Percentiles rank a stretch among this genome's conserved stretches.
These are phyloP conservation scores for Tetratostichococcus sp. DNA, from an alignment of 139 green algal genomes.

Conservation along the genomic window DNA sequence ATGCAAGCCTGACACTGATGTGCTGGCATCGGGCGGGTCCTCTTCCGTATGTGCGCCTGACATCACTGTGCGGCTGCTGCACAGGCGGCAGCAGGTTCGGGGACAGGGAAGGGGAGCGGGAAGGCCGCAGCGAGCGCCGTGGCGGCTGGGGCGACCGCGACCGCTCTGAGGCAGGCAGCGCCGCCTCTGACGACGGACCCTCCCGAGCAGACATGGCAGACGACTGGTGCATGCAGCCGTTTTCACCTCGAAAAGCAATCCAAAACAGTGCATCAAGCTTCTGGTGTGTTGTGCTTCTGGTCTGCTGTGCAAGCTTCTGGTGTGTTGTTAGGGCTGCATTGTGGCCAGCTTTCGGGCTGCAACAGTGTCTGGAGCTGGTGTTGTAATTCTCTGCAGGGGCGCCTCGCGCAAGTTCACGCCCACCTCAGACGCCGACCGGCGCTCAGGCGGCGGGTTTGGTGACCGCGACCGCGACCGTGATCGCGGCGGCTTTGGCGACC, in stretches of 20 bases:
- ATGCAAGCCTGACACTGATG: background rate
- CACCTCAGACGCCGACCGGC: background rate
- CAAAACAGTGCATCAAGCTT: too few species aligned
- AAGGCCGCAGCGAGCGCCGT: constrained; percentile 16
- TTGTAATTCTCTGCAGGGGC: too few species aligned
- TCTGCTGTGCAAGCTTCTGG: background rate
- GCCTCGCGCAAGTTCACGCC: background rate
- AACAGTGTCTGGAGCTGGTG: too few species aligned
- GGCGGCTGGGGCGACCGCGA: constrained; percentile 13
- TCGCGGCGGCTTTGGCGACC: constrained; percentile 5
- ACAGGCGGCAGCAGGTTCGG: background rate
- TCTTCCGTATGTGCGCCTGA: too few species aligned
- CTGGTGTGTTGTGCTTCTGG: background rate
- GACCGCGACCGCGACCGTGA: background rate
- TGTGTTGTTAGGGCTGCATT: too few species aligned
- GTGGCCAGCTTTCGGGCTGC: too few species aligned
- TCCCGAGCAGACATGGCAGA: constrained; percentile 56
- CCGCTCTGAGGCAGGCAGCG: constrained; percentile 18
- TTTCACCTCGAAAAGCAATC: too few species aligned
- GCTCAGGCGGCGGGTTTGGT: background rate
- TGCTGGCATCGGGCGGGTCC: too few species aligned
- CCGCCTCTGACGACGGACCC: constrained; percentile 26
- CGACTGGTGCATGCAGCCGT: constrained; percentile 75
- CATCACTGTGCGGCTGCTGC: background rate
- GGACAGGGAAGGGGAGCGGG: constrained; percentile 10